phyloP scores from a whole-genome alignment of 2,329 filamentous ascomycete genomes.

The Arachnopeziza araneosa region DNA sequence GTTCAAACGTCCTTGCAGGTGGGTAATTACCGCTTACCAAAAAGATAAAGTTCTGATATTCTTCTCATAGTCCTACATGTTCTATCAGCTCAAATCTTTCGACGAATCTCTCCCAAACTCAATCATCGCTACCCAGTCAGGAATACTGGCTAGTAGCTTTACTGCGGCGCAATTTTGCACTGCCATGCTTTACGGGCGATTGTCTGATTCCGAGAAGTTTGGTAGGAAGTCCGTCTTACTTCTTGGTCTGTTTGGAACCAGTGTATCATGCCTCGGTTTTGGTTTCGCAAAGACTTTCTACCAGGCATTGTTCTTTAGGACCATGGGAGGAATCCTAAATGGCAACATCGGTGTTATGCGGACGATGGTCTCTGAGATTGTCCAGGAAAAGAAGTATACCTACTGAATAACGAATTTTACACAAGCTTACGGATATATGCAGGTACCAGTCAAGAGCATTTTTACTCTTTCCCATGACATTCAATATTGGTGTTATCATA shows the following conservation, averaged over 20 bases:
- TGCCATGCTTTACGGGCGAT: constrained; percentile 62
- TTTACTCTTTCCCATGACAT: constrained; percentile 53
- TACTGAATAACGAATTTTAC: background rate
- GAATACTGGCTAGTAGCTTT: constrained; percentile 72
- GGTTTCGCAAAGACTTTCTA: constrained; percentile 60
- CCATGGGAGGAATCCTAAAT: constrained; percentile 60
- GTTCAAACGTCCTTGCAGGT: constrained; percentile 60
- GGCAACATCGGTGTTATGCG: constrained; percentile 71
- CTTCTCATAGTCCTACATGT: constrained; percentile 58
- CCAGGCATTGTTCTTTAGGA: constrained; percentile 53
- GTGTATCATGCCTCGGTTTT: constrained; percentile 60
- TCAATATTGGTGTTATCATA: constrained; percentile 50
- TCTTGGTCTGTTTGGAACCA: constrained; percentile 58
- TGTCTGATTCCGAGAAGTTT: constrained; percentile 59
- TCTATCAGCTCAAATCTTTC: constrained; percentile 83
- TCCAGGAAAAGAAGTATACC: constrained; percentile 58
- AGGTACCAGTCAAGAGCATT: constrained; percentile 39
- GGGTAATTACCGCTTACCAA: background rate
- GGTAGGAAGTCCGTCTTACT: constrained; percentile 47
- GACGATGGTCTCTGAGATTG: constrained; percentile 68
- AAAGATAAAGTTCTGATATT: constrained; percentile 36
- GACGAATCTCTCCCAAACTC: constrained; percentile 48
- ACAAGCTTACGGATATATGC: background rate
- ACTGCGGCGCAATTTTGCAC: constrained; percentile 75
- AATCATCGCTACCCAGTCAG: constrained; percentile 70